Conservation (phyloP, 2,329 filamentous ascomycete species). For the Microsporum canis region DNA sequence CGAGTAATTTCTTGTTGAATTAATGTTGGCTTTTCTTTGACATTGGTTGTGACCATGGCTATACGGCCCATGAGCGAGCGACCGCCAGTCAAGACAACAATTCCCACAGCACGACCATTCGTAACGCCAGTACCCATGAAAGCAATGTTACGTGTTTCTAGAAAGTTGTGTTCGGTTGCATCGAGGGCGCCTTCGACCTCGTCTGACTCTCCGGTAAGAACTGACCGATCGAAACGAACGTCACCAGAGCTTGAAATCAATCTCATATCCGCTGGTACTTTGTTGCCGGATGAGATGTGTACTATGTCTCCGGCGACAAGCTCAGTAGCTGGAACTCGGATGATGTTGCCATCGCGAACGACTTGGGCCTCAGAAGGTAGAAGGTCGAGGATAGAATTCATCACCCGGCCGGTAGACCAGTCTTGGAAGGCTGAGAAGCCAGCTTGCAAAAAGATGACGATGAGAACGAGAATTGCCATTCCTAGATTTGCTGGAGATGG, state of each 20-base stretch:
- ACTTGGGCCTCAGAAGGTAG: constrained; percentile 59
- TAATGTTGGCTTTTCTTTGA: constrained; percentile 55
- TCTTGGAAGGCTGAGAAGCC: constrained; percentile 61
- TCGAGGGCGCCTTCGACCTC: constrained; percentile 54
- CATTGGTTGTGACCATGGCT: constrained; percentile 58
- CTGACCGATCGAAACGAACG: constrained; percentile 59
- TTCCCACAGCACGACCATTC: constrained; percentile 52
- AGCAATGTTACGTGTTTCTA: constrained; percentile 65
- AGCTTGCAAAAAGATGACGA: constrained; percentile 59
- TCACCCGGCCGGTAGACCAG: constrained; percentile 64
- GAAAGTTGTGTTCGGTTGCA: constrained; percentile 58
- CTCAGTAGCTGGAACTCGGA: constrained; percentile 43
- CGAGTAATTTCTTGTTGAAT: constrained; percentile 61
- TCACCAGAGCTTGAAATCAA: constrained; percentile 58
- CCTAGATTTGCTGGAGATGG: constrained; percentile 59
- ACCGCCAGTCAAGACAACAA: constrained; percentile 63
- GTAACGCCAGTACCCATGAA: constrained; percentile 71
- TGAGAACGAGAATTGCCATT: constrained; percentile 59
- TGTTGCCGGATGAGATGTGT: constrained; percentile 58
- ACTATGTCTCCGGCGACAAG: constrained; percentile 64
- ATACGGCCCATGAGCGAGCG: constrained; percentile 65
- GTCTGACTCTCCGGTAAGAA: constrained; percentile 58
- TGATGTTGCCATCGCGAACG: constrained; percentile 47
- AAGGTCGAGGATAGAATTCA: constrained; percentile 70
- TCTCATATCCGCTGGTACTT: constrained; percentile 61